Evolutionary conservation across 2,329 filamentous ascomycete genomes (phyloP), one percentile per base, ranked within the genome.

Genomic region (Spiromastix sp.): DNA sequence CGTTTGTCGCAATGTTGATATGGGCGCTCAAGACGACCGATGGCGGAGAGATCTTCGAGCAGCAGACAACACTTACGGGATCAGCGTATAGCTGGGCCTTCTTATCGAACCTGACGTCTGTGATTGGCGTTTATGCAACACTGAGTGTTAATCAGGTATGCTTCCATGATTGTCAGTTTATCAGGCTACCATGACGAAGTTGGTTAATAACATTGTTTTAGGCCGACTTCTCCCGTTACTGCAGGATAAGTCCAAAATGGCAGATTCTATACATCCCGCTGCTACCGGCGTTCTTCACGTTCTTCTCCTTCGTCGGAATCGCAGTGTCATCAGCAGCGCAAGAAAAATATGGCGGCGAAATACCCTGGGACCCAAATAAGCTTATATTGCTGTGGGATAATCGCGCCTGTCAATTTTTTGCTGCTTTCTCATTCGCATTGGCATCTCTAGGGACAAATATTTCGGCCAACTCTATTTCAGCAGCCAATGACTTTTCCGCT

Each of bases 401-500:
- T 53, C 73, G 82, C 21, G 82, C 83, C 33, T 82, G 81, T 27
- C 79, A 85, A 34, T 86, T 86, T 50, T 63, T 86, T 39, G 83
- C 85, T 43, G 67, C 79, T 0, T 50, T 67, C 2, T 77, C 79
- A 1, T 85, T 86, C 46, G 71, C 82, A 0, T 71, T 93, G 6
- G 85, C 85, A 4, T 84, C 91, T 57, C 69, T 93, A 2, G 85
- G 83, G 11, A 91, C 85, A 25, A 91, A 93, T 49, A 86, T 93
- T 44, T 81, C 84, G 0, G 85, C 85, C 38, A 93, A 93, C 61
- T 84, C 78, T 0, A 79, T 91, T 40, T 86, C 81, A 1, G 84
- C 83, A 5, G 82, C 82, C n/a, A 86, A 83, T 0, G 84, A 91
- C 47, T 71, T 93, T 71, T 84, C 83, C 1, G 84, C 84, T 0